A percentile compares a stretch with the other conserved stretches of the same genome.
Evolutionary conservation across 2,329 filamentous ascomycete species (phyloP).

Genomic region (Ciborinia camelliae): DNA sequence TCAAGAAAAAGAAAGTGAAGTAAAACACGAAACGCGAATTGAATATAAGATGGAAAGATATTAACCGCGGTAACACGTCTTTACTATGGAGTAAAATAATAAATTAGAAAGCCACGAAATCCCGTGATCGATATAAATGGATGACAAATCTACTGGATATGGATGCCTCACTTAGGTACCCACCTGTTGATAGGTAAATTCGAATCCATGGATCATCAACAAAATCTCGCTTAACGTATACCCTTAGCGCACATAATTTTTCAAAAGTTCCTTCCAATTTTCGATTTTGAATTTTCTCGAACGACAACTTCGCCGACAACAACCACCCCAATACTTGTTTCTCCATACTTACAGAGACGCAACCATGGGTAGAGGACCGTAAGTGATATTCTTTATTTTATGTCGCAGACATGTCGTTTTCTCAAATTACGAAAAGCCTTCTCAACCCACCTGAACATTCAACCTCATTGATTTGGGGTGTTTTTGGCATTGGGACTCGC

Average conservation of each 20-base stretch:
- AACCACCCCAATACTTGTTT: constrained; percentile 17
- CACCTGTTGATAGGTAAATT: no score
- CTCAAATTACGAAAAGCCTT: not conserved
- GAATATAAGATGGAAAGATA: not conserved
- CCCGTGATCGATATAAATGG: not conserved
- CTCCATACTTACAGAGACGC: constrained; percentile 29
- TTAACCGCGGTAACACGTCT: not conserved
- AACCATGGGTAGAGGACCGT: constrained; percentile 50
- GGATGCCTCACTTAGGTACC: not conserved
- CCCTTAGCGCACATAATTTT: constrained; percentile 15
- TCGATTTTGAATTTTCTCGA: not conserved
- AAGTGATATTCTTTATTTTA: constrained; percentile 24
- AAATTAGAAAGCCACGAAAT: not conserved
- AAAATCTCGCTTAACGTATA: constrained; percentile 4
- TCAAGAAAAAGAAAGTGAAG: not conserved
- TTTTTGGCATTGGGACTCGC: not conserved
- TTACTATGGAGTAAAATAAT: not conserved
- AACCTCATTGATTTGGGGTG: not conserved
- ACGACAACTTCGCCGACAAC: constrained; percentile 21
- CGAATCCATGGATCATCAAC: no score
- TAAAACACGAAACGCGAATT: not conserved
- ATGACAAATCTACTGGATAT: no score
- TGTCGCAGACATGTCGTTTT: not conserved
- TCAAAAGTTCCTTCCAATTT: not conserved
- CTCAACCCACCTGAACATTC: not conserved